A percentile compares a stretch with the other conserved stretches of the same genome.
Evolutionary conservation across 306 rosid genomes (phyloP).

Genomic region (Pyrus bretschneideri): DNA sequence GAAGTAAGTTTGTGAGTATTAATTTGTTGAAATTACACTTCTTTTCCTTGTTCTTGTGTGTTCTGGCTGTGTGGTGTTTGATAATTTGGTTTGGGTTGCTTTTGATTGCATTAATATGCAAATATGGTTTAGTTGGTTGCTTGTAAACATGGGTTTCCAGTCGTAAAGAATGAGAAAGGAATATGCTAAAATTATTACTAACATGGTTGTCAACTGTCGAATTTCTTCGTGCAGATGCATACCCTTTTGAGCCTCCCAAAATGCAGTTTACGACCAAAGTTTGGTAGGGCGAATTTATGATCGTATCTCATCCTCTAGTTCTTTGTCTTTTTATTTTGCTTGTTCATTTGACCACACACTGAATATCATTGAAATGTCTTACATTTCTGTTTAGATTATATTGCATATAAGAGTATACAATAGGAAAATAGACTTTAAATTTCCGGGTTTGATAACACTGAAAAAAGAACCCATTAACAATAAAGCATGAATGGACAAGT

Average conservation of each 20-base stretch:
- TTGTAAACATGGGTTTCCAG: background rate
- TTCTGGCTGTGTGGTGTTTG: background rate
- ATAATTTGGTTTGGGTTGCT: background rate
- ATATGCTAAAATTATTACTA: background rate
- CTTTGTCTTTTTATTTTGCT: background rate
- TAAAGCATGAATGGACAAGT: background rate
- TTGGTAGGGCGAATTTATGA: slow-evolving; percentile 42
- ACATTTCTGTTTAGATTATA: background rate
- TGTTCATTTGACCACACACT: background rate
- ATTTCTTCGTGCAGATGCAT: slow-evolving; percentile 62
- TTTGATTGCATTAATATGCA: background rate
- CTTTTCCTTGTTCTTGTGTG: background rate
- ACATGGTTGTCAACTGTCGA: background rate
- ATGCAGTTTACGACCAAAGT: slow-evolving; percentile 93
- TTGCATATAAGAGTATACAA: background rate
- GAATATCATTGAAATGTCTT: background rate
- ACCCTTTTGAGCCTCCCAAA: slow-evolving; percentile 97
- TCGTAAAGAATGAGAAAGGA: background rate
- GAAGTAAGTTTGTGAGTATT: background rate
- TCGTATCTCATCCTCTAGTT: background rate
- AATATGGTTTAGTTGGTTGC: background rate
- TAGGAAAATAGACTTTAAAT: background rate
- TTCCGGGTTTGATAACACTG: no score
- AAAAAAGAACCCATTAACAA: no score
- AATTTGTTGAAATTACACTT: background rate